Conservation (phyloP, 371 early-diverging fungal species). For the Apophysomyces variabilis region DNA sequence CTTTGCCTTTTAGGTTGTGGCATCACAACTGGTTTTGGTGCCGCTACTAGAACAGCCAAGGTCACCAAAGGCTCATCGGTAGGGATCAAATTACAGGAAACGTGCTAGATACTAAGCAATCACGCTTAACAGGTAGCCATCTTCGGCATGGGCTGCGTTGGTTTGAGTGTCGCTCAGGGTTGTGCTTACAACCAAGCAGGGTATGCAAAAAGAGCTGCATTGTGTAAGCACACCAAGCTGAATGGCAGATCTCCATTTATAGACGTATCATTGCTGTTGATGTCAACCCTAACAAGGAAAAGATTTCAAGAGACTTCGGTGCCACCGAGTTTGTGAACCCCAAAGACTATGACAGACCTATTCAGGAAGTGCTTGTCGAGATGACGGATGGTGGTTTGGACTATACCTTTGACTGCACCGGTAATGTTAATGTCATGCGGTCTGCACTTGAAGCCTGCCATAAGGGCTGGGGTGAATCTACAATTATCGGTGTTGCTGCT, state of each 20-base stretch:
- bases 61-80: too few species aligned
- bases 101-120: too few species aligned
- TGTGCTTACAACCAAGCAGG: slow-evolving; percentile 75
- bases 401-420: slow-evolving; percentile 95
- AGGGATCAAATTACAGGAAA: too few species aligned
- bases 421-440: slow-evolving; percentile 92
- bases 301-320: slow-evolving; percentile 81
- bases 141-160: slow-evolving; percentile 96
- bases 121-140: slow-evolving; percentile 67
- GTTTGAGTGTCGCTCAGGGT: slow-evolving; percentile 91
- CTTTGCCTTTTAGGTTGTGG: too few species aligned
- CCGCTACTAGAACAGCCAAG: too few species aligned
- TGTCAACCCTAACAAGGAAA: slow-evolving; percentile 83
- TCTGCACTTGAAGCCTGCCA: slow-evolving; percentile 92
- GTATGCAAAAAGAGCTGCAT: slow-evolving; percentile 16
- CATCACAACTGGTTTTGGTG: too few species aligned
- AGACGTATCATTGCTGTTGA: slow-evolving; percentile 91
- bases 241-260: background rate
- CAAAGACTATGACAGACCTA: slow-evolving; percentile 73
- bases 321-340: slow-evolving; percentile 95
- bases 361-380: slow-evolving; percentile 86
- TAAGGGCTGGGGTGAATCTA: slow-evolving; percentile 92
- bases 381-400: slow-evolving; percentile 96
- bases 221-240: background rate
- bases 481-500: slow-evolving; percentile 93